These are phyloP conservation scores for Mucor circinelloides DNA, from an alignment of 371 early-diverging fungal species.

Conservation along the genomic window DNA sequence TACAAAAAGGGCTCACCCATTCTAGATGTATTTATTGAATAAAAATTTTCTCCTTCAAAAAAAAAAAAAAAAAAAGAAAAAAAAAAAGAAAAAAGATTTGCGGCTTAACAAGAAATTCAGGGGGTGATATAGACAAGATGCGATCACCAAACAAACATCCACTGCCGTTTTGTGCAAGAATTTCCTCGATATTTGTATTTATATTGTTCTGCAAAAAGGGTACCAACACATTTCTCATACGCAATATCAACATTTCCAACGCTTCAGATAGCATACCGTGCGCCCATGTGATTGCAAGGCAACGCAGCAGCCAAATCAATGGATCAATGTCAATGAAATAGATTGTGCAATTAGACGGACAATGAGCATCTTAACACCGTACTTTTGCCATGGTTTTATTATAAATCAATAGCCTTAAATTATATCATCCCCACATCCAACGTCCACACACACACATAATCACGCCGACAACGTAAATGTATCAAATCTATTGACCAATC, in stretches of 20 bases:
- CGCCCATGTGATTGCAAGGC: background rate
- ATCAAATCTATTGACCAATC: slow-evolving; percentile 6
- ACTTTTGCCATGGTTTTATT: background rate
- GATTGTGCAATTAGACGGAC: background rate
- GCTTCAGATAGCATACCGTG: background rate
- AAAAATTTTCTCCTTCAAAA: background rate
- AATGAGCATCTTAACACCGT: background rate
- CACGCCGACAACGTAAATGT: background rate
- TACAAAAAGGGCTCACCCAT: background rate
- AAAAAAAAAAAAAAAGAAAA: background rate
- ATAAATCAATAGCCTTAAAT: background rate
- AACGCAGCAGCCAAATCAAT: no score
- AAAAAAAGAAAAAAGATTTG: background rate
- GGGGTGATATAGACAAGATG: background rate
- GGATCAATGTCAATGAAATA: no score
- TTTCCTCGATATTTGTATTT: background rate
- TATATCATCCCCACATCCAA: background rate
- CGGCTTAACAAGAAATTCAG: background rate
- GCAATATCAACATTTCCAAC: background rate
- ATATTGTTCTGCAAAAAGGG: background rate
- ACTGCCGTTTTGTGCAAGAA: background rate
- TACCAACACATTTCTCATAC: background rate
- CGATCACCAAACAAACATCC: background rate
- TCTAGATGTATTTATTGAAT: background rate
- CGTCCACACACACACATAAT: background rate